Evolutionary conservation across 2,329 filamentous ascomycete species (phyloP), one percentile per base, ranked within the genome.

Genomic region (Zymoseptoria passerinii): DNA sequence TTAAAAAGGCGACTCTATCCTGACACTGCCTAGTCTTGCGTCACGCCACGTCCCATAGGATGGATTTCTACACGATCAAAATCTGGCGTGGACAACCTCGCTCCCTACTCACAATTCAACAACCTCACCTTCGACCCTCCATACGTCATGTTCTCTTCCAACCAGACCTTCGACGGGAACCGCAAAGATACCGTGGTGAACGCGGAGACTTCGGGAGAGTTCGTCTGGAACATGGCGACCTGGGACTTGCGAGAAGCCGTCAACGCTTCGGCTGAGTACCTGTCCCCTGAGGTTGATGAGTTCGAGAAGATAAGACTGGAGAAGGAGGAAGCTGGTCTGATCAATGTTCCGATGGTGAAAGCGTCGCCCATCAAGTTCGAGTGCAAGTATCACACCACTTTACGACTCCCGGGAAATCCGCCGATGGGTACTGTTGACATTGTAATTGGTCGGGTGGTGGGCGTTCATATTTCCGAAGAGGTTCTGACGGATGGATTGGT

Each of bases 91-190:
- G 74, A 80, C 67, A 85, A 85, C 63, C 76, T 85, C 1, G 83
- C 82, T 0, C 83, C 83, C 8, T 85, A 82, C 71, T 79, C 74
- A 0, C 83, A 85, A 70, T 85, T 85, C 76, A 83, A 81, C 70
- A 85, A 85, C 63, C 76, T 85, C 0, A 83, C 80, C 29, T 85
- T 83, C 70, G 81, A 84, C 66, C 83, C 82, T 0, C 83, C 83
- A 0, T 83, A 83, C 65, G 78, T 85, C 28, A 82, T 85, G 78
- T 85, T 86, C 76, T 75, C 74, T 35, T 77, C 80, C 2, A 85
- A 85, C 70, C 80, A 84, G 67, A 81, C 78, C 0, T 71, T 76
- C 0, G 62, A 70, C 8, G 67, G 66, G 2, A 54, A 64, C 0
- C 78, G 79, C 58, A 85, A 85, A 67, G 81, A 85, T 70, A 83